phyloP scores from a whole-genome alignment of 192 early-diverging fungal species.

The Backusella macrospora region DNA sequence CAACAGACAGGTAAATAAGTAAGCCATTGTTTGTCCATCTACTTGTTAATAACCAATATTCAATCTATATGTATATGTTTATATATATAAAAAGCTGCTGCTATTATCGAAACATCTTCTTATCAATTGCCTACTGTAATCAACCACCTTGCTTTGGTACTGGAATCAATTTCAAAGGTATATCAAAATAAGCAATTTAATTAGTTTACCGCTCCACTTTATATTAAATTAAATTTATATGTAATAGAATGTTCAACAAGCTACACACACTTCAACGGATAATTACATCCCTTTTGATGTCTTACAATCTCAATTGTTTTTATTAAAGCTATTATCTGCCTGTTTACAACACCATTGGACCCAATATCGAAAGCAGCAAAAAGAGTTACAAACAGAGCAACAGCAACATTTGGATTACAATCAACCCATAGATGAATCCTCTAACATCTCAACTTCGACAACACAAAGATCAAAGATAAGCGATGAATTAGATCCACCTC shows the following conservation, averaged over 20 bases:
- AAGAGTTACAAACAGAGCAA: neutral
- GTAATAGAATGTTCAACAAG: conserved; percentile 18
- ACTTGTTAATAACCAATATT: neutral
- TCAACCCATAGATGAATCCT: neutral
- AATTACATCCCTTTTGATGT: conserved; percentile 21
- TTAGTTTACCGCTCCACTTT: neutral
- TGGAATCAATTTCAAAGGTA: conserved; percentile 31
- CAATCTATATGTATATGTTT: too few species aligned
- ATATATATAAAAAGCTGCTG: conserved; percentile 26
- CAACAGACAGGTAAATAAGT: conserved; percentile 36
- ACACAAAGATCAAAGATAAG: neutral
- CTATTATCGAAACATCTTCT: conserved; percentile 32
- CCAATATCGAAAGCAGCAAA: conserved; percentile 13
- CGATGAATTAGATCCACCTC: conserved; percentile 58
- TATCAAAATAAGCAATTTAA: neutral
- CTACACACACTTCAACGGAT: neutral
- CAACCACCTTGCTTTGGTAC: conserved; percentile 24
- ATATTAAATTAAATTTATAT: neutral
- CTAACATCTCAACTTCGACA: conserved; percentile 21
- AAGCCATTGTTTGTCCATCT: neutral
- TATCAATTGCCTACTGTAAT: conserved; percentile 26
- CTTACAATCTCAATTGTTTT: conserved; percentile 82
- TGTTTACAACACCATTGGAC: conserved; percentile 74
- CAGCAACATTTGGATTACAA: neutral
- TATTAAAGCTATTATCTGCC: conserved; percentile 76